These are phyloP conservation scores for Amylocarpus encephaloides DNA, from an alignment of 2,329 filamentous ascomycete species.

Conservation along the genomic window DNA sequence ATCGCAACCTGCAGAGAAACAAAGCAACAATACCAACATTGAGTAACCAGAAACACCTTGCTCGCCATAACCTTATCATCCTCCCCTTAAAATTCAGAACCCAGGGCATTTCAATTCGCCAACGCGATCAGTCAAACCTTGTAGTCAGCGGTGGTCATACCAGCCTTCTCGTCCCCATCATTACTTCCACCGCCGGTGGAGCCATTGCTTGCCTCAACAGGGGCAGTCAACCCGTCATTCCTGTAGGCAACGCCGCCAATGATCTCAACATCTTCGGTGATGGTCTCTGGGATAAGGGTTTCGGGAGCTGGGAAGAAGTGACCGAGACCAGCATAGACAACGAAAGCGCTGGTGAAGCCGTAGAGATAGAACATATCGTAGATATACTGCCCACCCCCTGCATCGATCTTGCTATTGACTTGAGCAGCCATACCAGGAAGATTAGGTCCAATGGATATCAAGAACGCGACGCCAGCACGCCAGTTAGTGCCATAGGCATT, in stretches of 20 bases:
- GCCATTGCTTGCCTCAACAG: constrained; percentile 1
- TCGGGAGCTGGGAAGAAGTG: constrained; percentile 31
- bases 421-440: constrained; percentile 25
- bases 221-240: constrained; percentile 9
- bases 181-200: neutral
- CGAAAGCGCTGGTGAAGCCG: constrained; percentile 34
- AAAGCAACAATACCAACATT: neutral
- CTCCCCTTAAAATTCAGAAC: neutral
- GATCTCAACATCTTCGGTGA: constrained; percentile 28
- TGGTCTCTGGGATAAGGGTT: constrained; percentile 29
- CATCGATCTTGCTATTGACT: constrained; percentile 20
- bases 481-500: constrained; percentile 24
- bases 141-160: constrained; percentile 14
- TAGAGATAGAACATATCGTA: constrained; percentile 35
- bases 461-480: constrained; percentile 23
- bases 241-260: constrained; percentile 14
- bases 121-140: neutral
- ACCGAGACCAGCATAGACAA: constrained; percentile 29
- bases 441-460: constrained; percentile 22
- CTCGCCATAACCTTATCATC: neutral
- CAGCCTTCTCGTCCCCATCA: constrained; percentile 14
- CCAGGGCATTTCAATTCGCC: no score
- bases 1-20: neutral
- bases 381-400: constrained; percentile 30
- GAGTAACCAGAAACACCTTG: neutral